A percentile compares a stretch with the other conserved stretches of the same genome.
Evolutionary conservation across 1,139 yeast genomes (phyloP).

Genomic region (Suhomyces yuchorum): DNA sequence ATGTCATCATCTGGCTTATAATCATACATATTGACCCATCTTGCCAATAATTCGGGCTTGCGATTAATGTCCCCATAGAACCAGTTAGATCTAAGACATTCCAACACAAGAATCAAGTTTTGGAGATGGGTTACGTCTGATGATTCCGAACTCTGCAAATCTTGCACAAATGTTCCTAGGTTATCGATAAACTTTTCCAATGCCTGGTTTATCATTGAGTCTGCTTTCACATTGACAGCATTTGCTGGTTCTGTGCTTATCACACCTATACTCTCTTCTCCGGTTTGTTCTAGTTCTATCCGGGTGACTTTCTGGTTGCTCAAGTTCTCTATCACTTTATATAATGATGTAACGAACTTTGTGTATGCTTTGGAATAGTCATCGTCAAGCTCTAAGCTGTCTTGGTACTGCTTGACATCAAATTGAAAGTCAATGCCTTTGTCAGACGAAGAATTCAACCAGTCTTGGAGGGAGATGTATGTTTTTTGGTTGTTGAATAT

Average conservation of each 20-base stretch:
- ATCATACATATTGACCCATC: constrained; percentile 72
- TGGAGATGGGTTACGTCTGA: constrained; percentile 25
- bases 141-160: constrained; percentile 18
- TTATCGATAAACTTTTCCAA: constrained; percentile 21
- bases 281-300: constrained; percentile 25
- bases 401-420: constrained; percentile 28
- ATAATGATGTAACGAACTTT: constrained; percentile 35
- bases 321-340: constrained; percentile 37
- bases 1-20: constrained; percentile 56
- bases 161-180: constrained; percentile 23
- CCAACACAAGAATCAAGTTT: constrained; percentile 52
- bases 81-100: constrained; percentile 56
- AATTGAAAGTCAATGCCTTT: constrained; percentile 33
- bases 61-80: constrained; percentile 46
- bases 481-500: constrained; percentile 18
- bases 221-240: constrained; percentile 11
- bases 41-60: constrained; percentile 49
- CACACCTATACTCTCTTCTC: constrained; percentile 38
- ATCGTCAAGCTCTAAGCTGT: constrained; percentile 23
- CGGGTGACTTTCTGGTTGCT: constrained; percentile 22
- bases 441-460: constrained; percentile 34
- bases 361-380: constrained; percentile 27
- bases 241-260: constrained; percentile 23
- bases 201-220: constrained; percentile 29
- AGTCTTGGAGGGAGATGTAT: constrained; percentile 36